Evolutionary conservation across 768 basidiomycete genomes (phyloP).

Genomic region (Boletus sp.): DNA sequence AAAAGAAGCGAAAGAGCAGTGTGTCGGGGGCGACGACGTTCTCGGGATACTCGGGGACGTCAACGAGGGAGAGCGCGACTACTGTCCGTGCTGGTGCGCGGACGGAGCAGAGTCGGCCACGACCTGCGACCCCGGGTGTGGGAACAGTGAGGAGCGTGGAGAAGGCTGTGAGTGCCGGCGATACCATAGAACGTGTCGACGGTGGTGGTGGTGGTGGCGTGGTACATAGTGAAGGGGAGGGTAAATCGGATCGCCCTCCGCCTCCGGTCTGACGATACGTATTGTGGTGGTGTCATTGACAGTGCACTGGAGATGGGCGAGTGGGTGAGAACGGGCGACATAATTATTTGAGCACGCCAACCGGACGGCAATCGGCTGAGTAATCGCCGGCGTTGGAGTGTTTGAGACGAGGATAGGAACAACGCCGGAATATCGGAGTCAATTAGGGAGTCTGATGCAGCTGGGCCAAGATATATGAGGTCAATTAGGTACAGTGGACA

Average conservation of each 20-base stretch:
- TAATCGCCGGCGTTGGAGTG: too few species aligned
- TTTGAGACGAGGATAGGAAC: too few species aligned
- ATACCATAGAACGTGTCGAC: not conserved
- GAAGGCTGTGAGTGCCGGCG: not conserved
- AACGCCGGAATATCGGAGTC: too few species aligned
- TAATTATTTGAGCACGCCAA: too few species aligned
- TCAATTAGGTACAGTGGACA: not conserved
- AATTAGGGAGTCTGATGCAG: too few species aligned
- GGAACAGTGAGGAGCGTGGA: not conserved
- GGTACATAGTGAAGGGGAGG: too few species aligned
- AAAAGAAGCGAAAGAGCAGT: not conserved
- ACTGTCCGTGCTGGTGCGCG: not conserved
- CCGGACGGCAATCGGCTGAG: too few species aligned
- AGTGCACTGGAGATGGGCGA: too few species aligned
- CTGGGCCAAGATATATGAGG: too few species aligned
- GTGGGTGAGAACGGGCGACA: too few species aligned
- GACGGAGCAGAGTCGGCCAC: not conserved
- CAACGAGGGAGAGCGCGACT: not conserved
- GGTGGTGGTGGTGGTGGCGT: not conserved
- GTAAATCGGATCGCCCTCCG: not conserved
- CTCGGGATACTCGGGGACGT: slow-evolving; percentile 3
- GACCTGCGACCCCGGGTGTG: not conserved
- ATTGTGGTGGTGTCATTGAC: too few species aligned
- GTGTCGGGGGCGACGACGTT: slow-evolving; percentile 9
- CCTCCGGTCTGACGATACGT: slow-evolving; percentile 7